These are phyloP conservation scores for Penicillium crustosum DNA, from an alignment of 2,329 filamentous ascomycete genomes.

Conservation along the genomic window DNA sequence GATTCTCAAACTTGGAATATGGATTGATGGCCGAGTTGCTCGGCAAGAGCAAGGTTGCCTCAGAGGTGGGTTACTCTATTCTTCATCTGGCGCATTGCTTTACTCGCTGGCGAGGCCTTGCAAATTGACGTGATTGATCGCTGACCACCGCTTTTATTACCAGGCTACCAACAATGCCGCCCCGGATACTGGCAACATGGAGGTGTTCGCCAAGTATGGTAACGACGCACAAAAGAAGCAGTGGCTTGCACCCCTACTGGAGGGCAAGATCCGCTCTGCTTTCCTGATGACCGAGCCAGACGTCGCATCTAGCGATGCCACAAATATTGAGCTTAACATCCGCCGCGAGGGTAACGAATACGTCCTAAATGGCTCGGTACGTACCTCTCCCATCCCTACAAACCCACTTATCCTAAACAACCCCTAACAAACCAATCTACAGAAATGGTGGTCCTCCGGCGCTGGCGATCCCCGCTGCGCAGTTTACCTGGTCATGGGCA, in stretches of 20 bases:
- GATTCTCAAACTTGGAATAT: conserved; percentile 94
- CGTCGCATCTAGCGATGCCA: conserved; percentile 85
- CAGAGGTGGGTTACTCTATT: conserved; percentile 54
- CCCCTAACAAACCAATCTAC: conserved; percentile 7
- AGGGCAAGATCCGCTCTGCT: conserved; percentile 81
- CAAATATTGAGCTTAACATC: conserved; percentile 86
- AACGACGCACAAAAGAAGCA: conserved; percentile 78
- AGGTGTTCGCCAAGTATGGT: conserved; percentile 88
- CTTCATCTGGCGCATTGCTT: conserved; percentile 3
- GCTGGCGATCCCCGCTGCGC: conserved; percentile 89
- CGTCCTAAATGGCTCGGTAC: conserved; percentile 80
- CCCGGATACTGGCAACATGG: conserved; percentile 94
- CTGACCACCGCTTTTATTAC: neutral
- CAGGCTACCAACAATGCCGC: conserved; percentile 82
- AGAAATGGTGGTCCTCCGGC: conserved; percentile 99
- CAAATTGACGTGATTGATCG: neutral
- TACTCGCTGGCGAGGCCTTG: no score
- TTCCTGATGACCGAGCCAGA: conserved; percentile 95
- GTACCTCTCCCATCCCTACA: conserved; percentile 25
- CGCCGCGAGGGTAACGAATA: conserved; percentile 81
- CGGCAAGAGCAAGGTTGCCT: conserved; percentile 79
- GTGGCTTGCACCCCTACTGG: conserved; percentile 79
- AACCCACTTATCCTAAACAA: neutral
- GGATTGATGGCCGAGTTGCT: conserved; percentile 96
- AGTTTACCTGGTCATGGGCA: conserved; percentile 96